Percentiles rank a stretch among this genome's conserved stretches.
These are phyloP conservation scores for Alternaria sp. DNA, from an alignment of 2,329 filamentous ascomycete genomes.

Conservation along the genomic window DNA sequence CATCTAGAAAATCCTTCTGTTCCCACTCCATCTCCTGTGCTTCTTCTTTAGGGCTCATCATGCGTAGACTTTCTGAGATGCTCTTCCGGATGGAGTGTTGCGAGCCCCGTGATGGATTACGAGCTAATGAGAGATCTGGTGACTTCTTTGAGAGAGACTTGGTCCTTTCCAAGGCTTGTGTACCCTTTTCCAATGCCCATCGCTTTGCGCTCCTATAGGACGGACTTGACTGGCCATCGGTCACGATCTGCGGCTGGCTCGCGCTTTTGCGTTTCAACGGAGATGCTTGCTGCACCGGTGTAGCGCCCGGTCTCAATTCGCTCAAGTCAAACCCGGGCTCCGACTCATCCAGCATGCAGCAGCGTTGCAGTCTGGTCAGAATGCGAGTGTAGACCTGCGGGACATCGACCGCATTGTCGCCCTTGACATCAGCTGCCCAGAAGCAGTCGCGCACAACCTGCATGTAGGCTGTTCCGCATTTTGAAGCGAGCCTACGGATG, in stretches of 20 bases:
- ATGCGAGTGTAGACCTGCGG: slow-evolving; percentile 53
- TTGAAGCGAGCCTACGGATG: slow-evolving; percentile 68
- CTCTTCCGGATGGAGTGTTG: slow-evolving; percentile 44
- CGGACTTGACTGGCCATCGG: slow-evolving; percentile 38
- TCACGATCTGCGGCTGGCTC: slow-evolving; percentile 29
- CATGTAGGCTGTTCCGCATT: slow-evolving; percentile 77
- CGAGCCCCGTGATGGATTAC: slow-evolving; percentile 40
- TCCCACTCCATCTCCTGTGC: slow-evolving; percentile 38
- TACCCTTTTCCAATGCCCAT: slow-evolving; percentile 45
- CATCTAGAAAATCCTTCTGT: slow-evolving; percentile 34
- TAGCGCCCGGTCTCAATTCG: slow-evolving; percentile 30
- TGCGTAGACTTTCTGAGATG: slow-evolving; percentile 37
- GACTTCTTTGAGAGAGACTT: slow-evolving; percentile 41
- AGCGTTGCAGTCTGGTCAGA: slow-evolving; percentile 49
- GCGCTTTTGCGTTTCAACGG: slow-evolving; percentile 43
- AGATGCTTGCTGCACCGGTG: slow-evolving; percentile 26
- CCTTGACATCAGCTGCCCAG: slow-evolving; percentile 65
- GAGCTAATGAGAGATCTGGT: slow-evolving; percentile 35
- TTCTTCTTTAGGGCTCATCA: slow-evolving; percentile 42
- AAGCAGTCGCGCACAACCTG: slow-evolving; percentile 76
- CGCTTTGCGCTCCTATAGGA: slow-evolving; percentile 46
- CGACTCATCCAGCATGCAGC: slow-evolving; percentile 48
- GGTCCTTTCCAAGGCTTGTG: slow-evolving; percentile 43
- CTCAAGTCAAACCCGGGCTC: slow-evolving; percentile 40
- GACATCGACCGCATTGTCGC: slow-evolving; percentile 41